These are phyloP conservation scores for Penicillium sclerotigenum DNA, from an alignment of 2,329 filamentous ascomycete genomes.

Conservation along the genomic window DNA sequence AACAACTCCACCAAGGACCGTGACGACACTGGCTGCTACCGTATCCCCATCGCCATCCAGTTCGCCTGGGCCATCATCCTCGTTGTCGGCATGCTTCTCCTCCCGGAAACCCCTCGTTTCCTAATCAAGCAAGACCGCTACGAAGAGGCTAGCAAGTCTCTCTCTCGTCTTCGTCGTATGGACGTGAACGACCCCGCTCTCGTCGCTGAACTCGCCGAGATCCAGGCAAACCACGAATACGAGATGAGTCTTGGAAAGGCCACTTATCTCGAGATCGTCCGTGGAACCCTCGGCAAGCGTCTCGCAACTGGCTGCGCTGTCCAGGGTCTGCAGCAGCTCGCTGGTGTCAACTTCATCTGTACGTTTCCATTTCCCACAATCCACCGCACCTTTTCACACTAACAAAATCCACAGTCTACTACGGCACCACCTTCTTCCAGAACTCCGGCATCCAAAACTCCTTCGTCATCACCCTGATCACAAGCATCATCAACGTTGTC, in stretches of 20 bases:
- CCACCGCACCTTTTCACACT: neutral
- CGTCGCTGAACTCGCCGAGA: slow-evolving; percentile 74
- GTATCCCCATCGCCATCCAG: slow-evolving; percentile 75
- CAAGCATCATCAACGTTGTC: slow-evolving; percentile 46
- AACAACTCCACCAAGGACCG: slow-evolving; percentile 66
- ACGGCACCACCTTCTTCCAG: slow-evolving; percentile 40
- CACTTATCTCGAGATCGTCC: slow-evolving; percentile 12
- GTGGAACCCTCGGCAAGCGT: slow-evolving; percentile 34
- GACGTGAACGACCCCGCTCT: slow-evolving; percentile 65
- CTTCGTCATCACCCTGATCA: slow-evolving; percentile 48
- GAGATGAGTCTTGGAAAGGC: slow-evolving; percentile 49
- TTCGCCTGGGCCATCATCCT: slow-evolving; percentile 77
- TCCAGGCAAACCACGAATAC: slow-evolving; percentile 82
- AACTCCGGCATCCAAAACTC: slow-evolving; percentile 39
- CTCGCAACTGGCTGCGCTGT: slow-evolving; percentile 38
- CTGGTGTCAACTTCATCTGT: slow-evolving; percentile 44
- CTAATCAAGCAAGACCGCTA: slow-evolving; percentile 72
- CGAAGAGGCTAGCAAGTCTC: slow-evolving; percentile 58
- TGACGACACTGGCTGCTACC: slow-evolving; percentile 63
- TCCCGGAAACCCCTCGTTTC: slow-evolving; percentile 81
- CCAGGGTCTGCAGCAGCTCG: slow-evolving; percentile 41
- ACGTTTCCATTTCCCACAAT: neutral
- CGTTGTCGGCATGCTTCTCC: slow-evolving; percentile 65
- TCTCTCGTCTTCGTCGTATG: slow-evolving; percentile 66
- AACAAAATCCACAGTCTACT: slow-evolving; percentile 27